These are phyloP conservation scores for Picochlorum costavermella DNA, from an alignment of 139 green algal genomes.

Conservation along the genomic window DNA sequence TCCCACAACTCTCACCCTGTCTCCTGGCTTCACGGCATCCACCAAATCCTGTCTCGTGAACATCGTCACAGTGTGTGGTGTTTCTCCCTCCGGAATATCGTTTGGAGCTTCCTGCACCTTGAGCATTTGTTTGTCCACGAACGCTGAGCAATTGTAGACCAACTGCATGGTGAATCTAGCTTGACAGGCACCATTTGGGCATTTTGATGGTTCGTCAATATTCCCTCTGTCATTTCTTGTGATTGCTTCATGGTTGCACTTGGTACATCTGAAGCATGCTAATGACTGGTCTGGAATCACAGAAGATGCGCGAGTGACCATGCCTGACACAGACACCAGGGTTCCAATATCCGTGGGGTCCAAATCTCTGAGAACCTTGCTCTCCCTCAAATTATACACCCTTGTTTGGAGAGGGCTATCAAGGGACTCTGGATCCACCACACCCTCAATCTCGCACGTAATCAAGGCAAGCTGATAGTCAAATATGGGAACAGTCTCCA, in stretches of 20 bases:
- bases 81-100: constrained; percentile 95
- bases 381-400: constrained; percentile 79
- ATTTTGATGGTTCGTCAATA: constrained; percentile 74
- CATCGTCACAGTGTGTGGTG: constrained; percentile 80
- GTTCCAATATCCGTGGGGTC: constrained; percentile 89
- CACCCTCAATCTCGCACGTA: constrained; percentile 19
- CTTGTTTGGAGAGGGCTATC: constrained; percentile 51
- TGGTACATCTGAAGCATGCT: constrained; percentile 41
- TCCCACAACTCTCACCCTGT: constrained; percentile 66
- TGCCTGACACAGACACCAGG: constrained; percentile 85
- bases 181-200: constrained; percentile 45
- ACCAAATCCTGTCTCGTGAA: constrained; percentile 76
- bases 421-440: constrained; percentile 14
- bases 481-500: constrained; percentile 45
- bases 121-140: constrained; percentile 84
- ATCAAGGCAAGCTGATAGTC: constrained; percentile 31
- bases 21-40: constrained; percentile 75
- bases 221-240: constrained; percentile 44
- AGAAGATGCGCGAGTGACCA: constrained; percentile 83
- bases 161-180: constrained; percentile 53
- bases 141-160: constrained; percentile 76
- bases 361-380: constrained; percentile 83
- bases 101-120: constrained; percentile 88
- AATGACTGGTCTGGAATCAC: constrained; percentile 91
- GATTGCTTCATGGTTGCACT: constrained; percentile 26